Evolutionary conservation across 441 rosid genomes (phyloP), one percentile per base, ranked within the genome.

Genomic region (Manihot esculenta): DNA sequence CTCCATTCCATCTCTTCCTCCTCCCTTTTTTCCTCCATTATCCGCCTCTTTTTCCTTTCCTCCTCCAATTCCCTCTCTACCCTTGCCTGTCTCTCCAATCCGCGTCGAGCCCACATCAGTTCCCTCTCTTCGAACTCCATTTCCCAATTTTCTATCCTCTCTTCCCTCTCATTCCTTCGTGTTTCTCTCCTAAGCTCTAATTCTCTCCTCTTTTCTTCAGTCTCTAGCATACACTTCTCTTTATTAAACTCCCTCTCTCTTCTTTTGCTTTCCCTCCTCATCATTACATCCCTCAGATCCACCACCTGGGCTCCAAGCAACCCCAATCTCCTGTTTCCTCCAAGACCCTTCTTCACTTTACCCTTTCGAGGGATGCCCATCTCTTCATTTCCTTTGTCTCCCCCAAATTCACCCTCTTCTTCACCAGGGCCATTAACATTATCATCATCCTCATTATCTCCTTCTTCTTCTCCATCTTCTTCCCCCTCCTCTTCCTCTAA

Each of bases 1-100:
- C 80, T 81, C 96, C 93, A 86, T 14, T 88, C 89, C 91, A 89
- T 90, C 81, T 88, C 93, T 64, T 90, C 96, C 72, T 88, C 89
- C 78, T 88, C 91, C 71, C 85, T 81, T 80, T 81, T 84, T 82
- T 85, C 91, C 74, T 86, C 89, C 80, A 83, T 72, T 64, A 77
- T 78, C 82, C 79, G 79, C 81, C 89, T 85, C 80, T 78, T 76
- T 62, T 73, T 73, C 72, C 82, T 74, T 77, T 86, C 89, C 70
- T 86, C 89, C 8, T 72, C 78, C 61, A 85, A 69, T 66, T 86
- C 89, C 73, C 74, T 66, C 68, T 85, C 88, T 15, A 82, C 50
- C 72, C 86, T 86, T 64, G 73, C 63, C 65, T 85, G 74, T 72
- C 84, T 81, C 64, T 83, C 82, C 3, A 74, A 58, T 62, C 84